Base-by-base conservation (phyloP, 169 alveolate species). In the Ichthyophthirius multifiliis region DNA sequence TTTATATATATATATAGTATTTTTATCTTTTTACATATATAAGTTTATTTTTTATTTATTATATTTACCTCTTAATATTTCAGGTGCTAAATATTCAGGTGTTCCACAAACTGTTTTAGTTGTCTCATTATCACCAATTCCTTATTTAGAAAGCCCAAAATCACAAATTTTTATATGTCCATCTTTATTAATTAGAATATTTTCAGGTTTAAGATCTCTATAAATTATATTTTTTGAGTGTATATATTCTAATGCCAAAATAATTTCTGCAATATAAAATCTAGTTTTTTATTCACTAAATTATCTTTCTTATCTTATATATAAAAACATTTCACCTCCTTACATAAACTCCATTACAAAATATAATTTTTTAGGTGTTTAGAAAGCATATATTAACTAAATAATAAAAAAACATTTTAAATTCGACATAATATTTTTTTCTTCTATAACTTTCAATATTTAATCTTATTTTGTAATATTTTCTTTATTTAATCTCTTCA, bases 291-390 rank as follows among this genome's bases (percentile, higher is more conserved):
- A 78, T 62, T 82, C 88, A 10, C 65, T 32, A 47, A 86, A 82
- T 46, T 41, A 76, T 23, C 87, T 75, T 23, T 81, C 41, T 30
- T 90, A 43, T 75, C 83, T 71, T 12, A 92, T 43, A 76, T 89
- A 94, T 43, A 47, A 86, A 74, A 89, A 92, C 43, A 92, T 82
- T 64, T 92, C 96, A n/a, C 96, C 96, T 12, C 97, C 96, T 62
- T 84, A 84, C 65, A 89, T 74, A 65, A 92, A 94, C 39, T 93
- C 97, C 92, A 88, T 78, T 5, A 93, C 86, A 74, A 93, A 85
- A 76, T 91, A 94, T 30, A 94, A 73, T 55, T 86, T 82, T 23
- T 89, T 83, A 7, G 93, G 83, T 34, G 92, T 90, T 74, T 93
- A 83, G 67, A 93, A 93, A 3, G 96, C 95, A 45, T 45, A 93